Base-by-base conservation (phyloP, 2,329 filamentous ascomycete genomes). In the Huntiella abstrusa region DNA sequence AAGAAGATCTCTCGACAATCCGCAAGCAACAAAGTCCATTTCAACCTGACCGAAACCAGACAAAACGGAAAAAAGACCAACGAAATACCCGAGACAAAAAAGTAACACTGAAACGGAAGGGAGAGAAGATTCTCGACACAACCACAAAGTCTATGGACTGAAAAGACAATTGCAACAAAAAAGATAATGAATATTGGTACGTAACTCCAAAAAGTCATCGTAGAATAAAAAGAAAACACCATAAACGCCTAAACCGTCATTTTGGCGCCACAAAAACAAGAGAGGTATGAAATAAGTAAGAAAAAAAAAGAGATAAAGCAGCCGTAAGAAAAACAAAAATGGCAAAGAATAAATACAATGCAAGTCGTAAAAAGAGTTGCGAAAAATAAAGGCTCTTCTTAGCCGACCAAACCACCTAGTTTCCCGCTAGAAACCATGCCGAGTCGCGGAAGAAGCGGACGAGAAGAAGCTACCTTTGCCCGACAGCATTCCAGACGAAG, bases 401-500 rank as follows among this genome's bases (percentile, higher is more conserved):
- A 28, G 17, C 4, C 17, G 1, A 19, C 6, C 22, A 28, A 10
- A 10, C 6, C 22, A 28, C 22, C 22, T 28, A 28, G 22, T 28
- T 28, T 28, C 22, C 8, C 22, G 6, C 22, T 28, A 28, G 22
- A 28, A 28, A 28, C 22, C 22, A 28, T 7, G 22, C 32, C 42
- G 41, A 33, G 34, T 40, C 8, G 41, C 38, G 19, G 40, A 38
- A 13, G 49, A 37, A 32, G 36, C 41, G 37, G 13, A 13, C 11
- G n/a, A 32, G 38, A 51, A 46, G 46, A 44, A 43, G 33, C 48
- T 52, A 75, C 54, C 67, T 70, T 58, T 71, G 69, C 74, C 74
- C 77, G 41, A 74, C 74, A 51, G 78, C 77, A 57, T 81, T 81
- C 77, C 76, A 80, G 53, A 81, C 77, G 53, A 81, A 76, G 59